Percentiles rank a stretch among this genome's conserved stretches.
phyloP scores from a whole-genome alignment of 345 rosid species.

The Corchorus olitorius region DNA sequence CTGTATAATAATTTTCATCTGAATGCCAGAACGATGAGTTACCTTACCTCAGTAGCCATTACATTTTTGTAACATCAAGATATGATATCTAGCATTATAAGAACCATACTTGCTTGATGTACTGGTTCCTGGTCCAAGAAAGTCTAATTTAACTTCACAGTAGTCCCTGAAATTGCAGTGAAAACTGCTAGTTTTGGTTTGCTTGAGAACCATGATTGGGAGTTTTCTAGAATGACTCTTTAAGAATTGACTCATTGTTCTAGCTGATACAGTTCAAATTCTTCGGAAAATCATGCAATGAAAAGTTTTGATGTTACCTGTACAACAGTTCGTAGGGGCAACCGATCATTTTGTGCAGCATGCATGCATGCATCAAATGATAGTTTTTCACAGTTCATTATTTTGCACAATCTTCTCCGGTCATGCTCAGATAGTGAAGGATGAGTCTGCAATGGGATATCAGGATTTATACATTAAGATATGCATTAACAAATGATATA shows the following conservation, averaged over 20 bases:
- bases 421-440: constrained; percentile 72
- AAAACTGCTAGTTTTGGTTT: background rate
- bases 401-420: constrained; percentile 68
- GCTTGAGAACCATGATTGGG: background rate
- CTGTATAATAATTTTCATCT: background rate
- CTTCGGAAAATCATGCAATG: background rate
- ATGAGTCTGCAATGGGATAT: constrained; percentile 60
- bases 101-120: background rate
- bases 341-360: constrained; percentile 92
- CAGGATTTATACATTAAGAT: background rate
- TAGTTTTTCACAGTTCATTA: constrained; percentile 73
- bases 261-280: background rate
- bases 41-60: background rate
- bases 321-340: constrained; percentile 76
- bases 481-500: background rate
- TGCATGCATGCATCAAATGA: constrained; percentile 90
- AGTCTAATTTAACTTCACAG: background rate
- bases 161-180: background rate
- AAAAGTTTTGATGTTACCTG: constrained; percentile 54
- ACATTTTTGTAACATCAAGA: background rate
- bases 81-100: background rate
- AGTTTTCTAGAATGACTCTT: background rate
- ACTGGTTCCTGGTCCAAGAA: background rate
- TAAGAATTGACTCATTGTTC: background rate
- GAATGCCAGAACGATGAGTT: background rate